Evolutionary conservation across 768 basidiomycete species (phyloP).

Genomic region (Lactarius vividus): DNA sequence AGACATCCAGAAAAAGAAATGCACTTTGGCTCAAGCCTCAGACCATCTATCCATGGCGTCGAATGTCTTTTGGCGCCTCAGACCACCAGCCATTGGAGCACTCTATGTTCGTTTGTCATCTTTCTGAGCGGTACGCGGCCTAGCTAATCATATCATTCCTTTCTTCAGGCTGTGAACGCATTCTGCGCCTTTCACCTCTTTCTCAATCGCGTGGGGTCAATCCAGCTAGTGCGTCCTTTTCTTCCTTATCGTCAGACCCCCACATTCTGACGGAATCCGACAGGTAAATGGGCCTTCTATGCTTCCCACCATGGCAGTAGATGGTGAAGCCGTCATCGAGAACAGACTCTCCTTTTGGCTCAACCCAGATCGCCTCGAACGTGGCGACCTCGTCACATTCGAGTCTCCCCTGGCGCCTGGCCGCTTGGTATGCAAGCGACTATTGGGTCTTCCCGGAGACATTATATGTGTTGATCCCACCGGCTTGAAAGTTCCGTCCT

Average conservation of each 20-base stretch:
- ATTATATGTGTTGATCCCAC: constrained; percentile 86
- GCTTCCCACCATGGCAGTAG: constrained; percentile 66
- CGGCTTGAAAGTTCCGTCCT: constrained; percentile 56
- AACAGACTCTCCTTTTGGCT: constrained; percentile 54
- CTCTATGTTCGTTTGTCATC: constrained; percentile 18
- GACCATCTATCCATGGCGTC: constrained; percentile 6
- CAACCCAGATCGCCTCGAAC: constrained; percentile 47
- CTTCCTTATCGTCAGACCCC: constrained; percentile 4
- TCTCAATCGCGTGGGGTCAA: constrained; percentile 55
- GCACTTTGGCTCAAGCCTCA: background rate
- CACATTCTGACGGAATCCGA: constrained; percentile 8
- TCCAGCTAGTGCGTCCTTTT: constrained; percentile 44
- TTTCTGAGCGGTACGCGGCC: constrained; percentile 11
- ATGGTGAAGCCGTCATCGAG: constrained; percentile 64
- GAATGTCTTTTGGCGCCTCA: constrained; percentile 15
- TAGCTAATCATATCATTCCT: constrained; percentile 36
- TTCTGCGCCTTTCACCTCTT: constrained; percentile 61
- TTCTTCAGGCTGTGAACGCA: constrained; percentile 42
- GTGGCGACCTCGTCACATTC: constrained; percentile 77
- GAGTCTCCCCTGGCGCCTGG: constrained; percentile 67
- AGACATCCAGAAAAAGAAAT: too few species aligned
- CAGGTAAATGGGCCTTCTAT: constrained; percentile 77
- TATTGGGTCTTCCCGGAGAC: constrained; percentile 90
- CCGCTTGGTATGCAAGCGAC: constrained; percentile 78
- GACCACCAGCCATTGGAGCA: constrained; percentile 16